phyloP scores from a whole-genome alignment of 192 early-diverging fungal species.

The Lobosporangium transversale region DNA sequence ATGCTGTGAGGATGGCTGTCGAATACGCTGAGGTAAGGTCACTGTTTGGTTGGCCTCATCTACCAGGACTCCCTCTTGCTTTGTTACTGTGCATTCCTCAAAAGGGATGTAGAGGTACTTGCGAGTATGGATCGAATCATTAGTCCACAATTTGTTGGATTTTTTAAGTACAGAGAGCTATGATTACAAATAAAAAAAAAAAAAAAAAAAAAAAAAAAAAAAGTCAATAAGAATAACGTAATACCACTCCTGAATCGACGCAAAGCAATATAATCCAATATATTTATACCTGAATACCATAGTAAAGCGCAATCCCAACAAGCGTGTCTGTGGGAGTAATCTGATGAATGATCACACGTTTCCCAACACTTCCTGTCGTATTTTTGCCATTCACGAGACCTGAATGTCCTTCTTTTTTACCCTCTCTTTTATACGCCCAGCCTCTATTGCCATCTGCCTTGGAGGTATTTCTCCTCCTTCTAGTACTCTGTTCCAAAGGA shows the following conservation, averaged over 20 bases:
- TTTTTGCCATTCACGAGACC: background rate
- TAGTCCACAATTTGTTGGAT: slow-evolving; percentile 62
- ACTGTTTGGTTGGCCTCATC: slow-evolving; percentile 35
- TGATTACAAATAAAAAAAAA: slow-evolving; percentile 1
- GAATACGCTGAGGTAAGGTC: slow-evolving; percentile 25
- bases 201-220: background rate
- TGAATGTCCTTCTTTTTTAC: background rate
- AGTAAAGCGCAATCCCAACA: slow-evolving; percentile 60
- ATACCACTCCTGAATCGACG: no score
- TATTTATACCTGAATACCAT: slow-evolving; percentile 60
- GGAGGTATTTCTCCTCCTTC: slow-evolving; percentile 7
- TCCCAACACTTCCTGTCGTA: slow-evolving; percentile 1
- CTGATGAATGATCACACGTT: slow-evolving; percentile 55
- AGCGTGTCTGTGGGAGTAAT: slow-evolving; percentile 55
- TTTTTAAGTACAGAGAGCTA: slow-evolving; percentile 55
- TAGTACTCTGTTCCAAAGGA: background rate
- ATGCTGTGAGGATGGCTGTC: slow-evolving; percentile 2
- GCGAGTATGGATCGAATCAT: slow-evolving; percentile 61
- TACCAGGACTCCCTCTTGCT: slow-evolving; percentile 22
- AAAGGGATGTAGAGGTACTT: slow-evolving; percentile 62
- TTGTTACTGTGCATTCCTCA: slow-evolving; percentile 48
- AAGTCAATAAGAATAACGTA: no score
- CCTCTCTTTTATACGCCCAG: background rate
- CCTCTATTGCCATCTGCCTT: slow-evolving; percentile 9
- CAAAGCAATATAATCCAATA: no score